A percentile compares a stretch with the other conserved stretches of the same genome.
phyloP scores from a whole-genome alignment of 2,329 filamentous ascomycete genomes.

The Magnaporthiopsis rhizophila region DNA sequence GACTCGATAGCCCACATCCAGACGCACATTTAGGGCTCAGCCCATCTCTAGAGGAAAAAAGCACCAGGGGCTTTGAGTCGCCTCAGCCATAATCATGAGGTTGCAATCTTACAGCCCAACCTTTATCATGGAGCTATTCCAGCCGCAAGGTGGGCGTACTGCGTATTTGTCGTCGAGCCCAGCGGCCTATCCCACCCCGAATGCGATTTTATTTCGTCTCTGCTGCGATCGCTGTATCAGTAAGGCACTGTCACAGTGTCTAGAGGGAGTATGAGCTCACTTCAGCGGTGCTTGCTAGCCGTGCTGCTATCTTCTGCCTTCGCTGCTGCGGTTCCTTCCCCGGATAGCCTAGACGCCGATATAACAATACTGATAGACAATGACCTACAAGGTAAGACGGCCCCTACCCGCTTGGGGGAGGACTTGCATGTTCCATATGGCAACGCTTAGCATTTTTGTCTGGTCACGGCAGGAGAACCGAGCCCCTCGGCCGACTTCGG shows the following conservation, averaged over 20 bases:
- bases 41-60: background rate
- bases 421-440: background rate
- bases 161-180: background rate
- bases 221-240: background rate
- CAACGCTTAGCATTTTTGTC: background rate
- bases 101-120: background rate
- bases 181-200: too few relatives aligned
- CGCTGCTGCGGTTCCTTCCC: slow-evolving; percentile 22
- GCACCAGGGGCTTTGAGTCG: background rate
- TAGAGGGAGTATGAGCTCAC: background rate
- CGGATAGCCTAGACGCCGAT: slow-evolving; percentile 25
- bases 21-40: background rate
- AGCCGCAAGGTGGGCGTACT: background rate
- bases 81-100: background rate
- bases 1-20: background rate
- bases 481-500: slow-evolving; percentile 25
- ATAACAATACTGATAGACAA: slow-evolving; percentile 31
- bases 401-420: background rate
- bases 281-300: background rate
- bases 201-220: background rate
- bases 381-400: slow-evolving; percentile 29
- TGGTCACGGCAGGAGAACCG: slow-evolving; percentile 19
- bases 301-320: slow-evolving; percentile 13
- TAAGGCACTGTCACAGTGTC: background rate
- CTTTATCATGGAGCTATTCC: background rate